A percentile compares a stretch with the other conserved stretches of the same genome.
Conservation (phyloP, 2,329 filamentous ascomycete species). For the Colletotrichum simmondsii region DNA sequence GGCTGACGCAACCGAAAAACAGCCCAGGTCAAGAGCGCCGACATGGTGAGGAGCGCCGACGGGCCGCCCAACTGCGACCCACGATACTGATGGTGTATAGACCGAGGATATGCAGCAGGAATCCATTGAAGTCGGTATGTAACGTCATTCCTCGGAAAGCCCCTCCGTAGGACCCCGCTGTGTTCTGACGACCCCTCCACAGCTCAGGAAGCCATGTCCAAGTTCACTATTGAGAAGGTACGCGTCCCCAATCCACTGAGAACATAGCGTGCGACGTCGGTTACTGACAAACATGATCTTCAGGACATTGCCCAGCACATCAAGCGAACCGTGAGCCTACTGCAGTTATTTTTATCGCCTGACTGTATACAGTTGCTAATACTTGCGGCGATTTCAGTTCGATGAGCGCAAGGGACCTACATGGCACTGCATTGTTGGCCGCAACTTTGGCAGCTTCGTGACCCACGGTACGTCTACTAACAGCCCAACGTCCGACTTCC, state of each 20-base stretch:
- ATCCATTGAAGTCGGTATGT: conserved; percentile 93
- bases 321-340: conserved; percentile 81
- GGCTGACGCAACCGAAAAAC: conserved; percentile 35
- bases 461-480: conserved; percentile 84
- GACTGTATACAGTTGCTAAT: conserved; percentile 1
- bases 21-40: conserved; percentile 98
- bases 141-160: conserved; percentile 8
- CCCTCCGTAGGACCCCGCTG: conserved; percentile 1
- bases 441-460: conserved; percentile 99
- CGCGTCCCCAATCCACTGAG: conserved; percentile 13
- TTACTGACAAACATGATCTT: conserved; percentile 16
- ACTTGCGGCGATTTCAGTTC: conserved; percentile 69
- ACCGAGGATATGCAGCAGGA: conserved; percentile 98
- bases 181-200: conserved; percentile 34
- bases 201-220: conserved; percentile 73
- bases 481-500: background rate
- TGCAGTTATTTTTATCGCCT: conserved; percentile 7
- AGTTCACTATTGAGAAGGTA: conserved; percentile 72
- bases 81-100: conserved; percentile 60
- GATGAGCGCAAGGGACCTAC: conserved; percentile 97
- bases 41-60: conserved; percentile 78
- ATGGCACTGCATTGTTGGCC: conserved; percentile 98
- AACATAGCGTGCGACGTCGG: background rate
- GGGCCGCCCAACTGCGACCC: conserved; percentile 27
- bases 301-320: conserved; percentile 96